These are phyloP conservation scores for Hypoxylon sp. DNA, from an alignment of 2,329 filamentous ascomycete genomes.

Conservation along the genomic window DNA sequence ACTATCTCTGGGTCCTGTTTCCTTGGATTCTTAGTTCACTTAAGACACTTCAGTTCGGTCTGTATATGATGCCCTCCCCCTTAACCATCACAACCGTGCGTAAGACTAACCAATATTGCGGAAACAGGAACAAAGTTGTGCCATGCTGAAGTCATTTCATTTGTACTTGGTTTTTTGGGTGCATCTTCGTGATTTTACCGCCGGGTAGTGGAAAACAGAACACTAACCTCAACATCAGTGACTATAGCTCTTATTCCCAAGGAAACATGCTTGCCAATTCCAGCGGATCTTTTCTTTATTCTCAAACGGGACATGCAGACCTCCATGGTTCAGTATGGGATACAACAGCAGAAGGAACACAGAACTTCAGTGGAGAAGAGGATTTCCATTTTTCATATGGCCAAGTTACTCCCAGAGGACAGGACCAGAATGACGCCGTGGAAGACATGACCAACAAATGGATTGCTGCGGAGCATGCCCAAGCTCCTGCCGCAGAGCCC, in stretches of 20 bases:
- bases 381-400: slow-evolving; percentile 69
- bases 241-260: slow-evolving; percentile 69
- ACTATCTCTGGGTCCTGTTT: slow-evolving; percentile 43
- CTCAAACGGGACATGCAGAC: slow-evolving; percentile 73
- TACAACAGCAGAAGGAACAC: slow-evolving; percentile 70
- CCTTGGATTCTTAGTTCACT: slow-evolving; percentile 41
- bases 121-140: slow-evolving; percentile 71
- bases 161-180: slow-evolving; percentile 54
- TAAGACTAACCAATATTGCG: slow-evolving; percentile 55
- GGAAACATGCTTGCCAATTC: slow-evolving; percentile 65
- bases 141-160: slow-evolving; percentile 57
- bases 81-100: slow-evolving; percentile 22
- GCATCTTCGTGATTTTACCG: slow-evolving; percentile 49
- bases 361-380: slow-evolving; percentile 73
- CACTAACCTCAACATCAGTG: slow-evolving; percentile 70
- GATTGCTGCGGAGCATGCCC: slow-evolving; percentile 58
- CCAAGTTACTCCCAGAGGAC: slow-evolving; percentile 68
- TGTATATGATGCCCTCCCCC: slow-evolving; percentile 55
- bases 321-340: slow-evolving; percentile 70
- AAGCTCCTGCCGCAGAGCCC: slow-evolving; percentile 59
- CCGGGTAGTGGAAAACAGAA: slow-evolving; percentile 64
- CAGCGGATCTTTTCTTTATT: slow-evolving; percentile 70
- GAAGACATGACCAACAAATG: slow-evolving; percentile 67
- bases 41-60: slow-evolving; percentile 55
- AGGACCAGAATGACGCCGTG: slow-evolving; percentile 63